phyloP scores from a whole-genome alignment of 768 basidiomycete species.

The Naganishia antarctica region DNA sequence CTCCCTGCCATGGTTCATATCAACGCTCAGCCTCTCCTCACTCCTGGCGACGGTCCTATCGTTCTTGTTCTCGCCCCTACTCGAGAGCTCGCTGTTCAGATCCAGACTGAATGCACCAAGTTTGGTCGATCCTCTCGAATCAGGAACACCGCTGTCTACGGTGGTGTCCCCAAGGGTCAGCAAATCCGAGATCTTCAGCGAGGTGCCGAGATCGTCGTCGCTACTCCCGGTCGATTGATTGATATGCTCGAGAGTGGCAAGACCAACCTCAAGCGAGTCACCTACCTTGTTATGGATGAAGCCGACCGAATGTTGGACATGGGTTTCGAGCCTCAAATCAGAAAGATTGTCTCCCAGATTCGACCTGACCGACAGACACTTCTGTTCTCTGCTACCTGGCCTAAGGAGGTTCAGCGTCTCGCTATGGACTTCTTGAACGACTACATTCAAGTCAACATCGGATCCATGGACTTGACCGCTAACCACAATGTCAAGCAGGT shows the following conservation, averaged over 20 bases:
- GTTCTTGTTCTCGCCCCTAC: conserved; percentile 95
- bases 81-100: conserved; percentile 96
- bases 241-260: conserved; percentile 97
- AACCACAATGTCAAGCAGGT: conserved; percentile 97
- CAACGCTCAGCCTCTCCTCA: conserved; percentile 92
- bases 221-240: conserved; percentile 98
- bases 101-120: conserved; percentile 96
- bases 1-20: conserved; percentile 99
- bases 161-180: conserved; percentile 96
- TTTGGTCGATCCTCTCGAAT: conserved; percentile 87
- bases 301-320: conserved; percentile 99
- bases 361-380: conserved; percentile 96
- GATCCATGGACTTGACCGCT: conserved; percentile 95
- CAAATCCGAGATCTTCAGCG: conserved; percentile 97
- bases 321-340: conserved; percentile 99
- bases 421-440: conserved; percentile 96
- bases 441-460: conserved; percentile 97
- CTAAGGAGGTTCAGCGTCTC: conserved; percentile 96
- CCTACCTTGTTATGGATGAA: conserved; percentile 98
- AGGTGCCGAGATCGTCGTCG: conserved; percentile 95
- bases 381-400: conserved; percentile 99
- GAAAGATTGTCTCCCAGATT: conserved; percentile 95
- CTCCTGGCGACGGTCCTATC: conserved; percentile 94
- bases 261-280: conserved; percentile 91
- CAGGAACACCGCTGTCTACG: conserved; percentile 97